Base-by-base conservation (phyloP, 257 asterid genomes). In the Euphrasia confusa region DNA sequence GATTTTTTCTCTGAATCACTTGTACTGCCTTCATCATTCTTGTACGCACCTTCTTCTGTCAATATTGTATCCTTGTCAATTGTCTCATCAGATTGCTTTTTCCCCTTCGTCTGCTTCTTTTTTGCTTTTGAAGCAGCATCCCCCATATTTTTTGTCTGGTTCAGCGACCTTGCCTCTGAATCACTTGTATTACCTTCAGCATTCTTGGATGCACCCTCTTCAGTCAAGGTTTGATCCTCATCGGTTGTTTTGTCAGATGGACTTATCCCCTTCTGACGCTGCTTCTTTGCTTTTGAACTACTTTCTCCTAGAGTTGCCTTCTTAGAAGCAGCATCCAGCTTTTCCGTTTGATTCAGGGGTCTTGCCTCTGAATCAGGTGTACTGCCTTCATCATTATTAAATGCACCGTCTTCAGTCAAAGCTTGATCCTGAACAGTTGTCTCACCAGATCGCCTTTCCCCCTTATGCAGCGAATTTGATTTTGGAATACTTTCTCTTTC, bases 1-100 rank as follows among this genome's bases (percentile, higher is more conserved):
- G 76, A 67, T 65, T 68, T 77, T 71, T 72, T 67, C 63, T 76
- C 83, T 37, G 77, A 71, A 75, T 88, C 86, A 72, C 87, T 81
- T 60, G 73, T 72, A 65, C 73, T 67, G 37, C 64, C 55, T 49
- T 49, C 80, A 56, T 73, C 78, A 8, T 65, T 70, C 72, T 81
- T 74, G 44, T 79, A 63, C 58, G 72, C 68, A 62, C 67, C 82
- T 68, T 68, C 81, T 27, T 61, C 80, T 58, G 72, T 45, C 26
- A 73, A 50, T 26, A 66, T 50, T 71, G 71, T 79, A 71, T 72
- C 80, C 65, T 78, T 75, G 63, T 68, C 45, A 44, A 74, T 30
- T 75, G 77, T 56, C 68, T 66, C 70, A 6, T 42, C 61, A 39
- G 65, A n/a, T 69, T 1, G 68, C 76, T 55, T 74, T 68, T 66